Evolutionary conservation across 345 rosid species (phyloP), one percentile per base, ranked within the genome.

Genomic region (Eucalyptus microcorys): DNA sequence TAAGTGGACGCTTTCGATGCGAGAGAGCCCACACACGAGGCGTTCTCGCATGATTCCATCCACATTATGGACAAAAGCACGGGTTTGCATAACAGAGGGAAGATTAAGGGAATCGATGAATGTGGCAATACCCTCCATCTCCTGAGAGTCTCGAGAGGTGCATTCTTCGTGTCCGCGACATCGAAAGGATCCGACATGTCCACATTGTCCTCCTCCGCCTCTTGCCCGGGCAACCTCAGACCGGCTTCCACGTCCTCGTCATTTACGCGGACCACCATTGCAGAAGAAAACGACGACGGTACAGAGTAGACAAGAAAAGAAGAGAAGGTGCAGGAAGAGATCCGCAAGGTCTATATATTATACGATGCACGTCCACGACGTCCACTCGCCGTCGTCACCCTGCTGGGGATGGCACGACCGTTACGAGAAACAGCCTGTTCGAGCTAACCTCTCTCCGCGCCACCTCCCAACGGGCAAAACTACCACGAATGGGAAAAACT

Each of bases 81-180:
- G 26, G 30, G 30, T 76, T 21, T 76, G 42, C 27, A 11, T 21
- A 37, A 12, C 24, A 12, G 16, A 76, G 14, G 64, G 32, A 48
- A 40, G 48, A 64, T 52, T 22, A 26, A 50, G 32, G 81, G 81
- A 34, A 42, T 5, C 84, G n/a, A 37, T 14, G 45, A 14, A 61
- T 87, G 37, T n/a, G 71, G 48, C 30, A 26, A 71, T 94, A 97
- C 99, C 97, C 99, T 93, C 99, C 99, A 96, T 57, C 96, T 92
- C 68, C 93, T 92, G 68, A 97, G 97, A 87, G 94, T 92, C 90
- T 95, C 95, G 50, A 84, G 90, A 40, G 99, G 80, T 13, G 92
- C 97, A 85, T 94, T 95, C 91, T 97, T 96, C 89, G 99, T 95
- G 87, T 95, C 92, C 59, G 96, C 90, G 42, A 97, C 92, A 55